These are phyloP conservation scores for Solanum paucissectum DNA, from an alignment of 257 asterid species.

Conservation along the genomic window DNA sequence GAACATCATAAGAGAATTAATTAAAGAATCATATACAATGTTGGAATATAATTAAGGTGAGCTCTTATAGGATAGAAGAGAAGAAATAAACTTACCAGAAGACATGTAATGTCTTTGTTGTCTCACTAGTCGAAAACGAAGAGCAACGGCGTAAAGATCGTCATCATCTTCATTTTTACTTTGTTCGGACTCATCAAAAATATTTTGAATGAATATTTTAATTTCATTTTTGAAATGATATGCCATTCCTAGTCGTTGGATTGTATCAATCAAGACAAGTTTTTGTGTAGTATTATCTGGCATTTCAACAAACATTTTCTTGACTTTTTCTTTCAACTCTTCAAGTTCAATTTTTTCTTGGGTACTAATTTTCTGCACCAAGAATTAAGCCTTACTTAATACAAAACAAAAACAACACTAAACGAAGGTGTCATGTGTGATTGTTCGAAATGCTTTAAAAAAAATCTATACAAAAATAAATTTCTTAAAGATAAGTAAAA, in stretches of 20 bases:
- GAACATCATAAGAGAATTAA: no score
- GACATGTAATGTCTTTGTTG: conserved; percentile 9
- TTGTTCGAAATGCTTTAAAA: no score
- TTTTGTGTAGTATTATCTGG: not conserved
- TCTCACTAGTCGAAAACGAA: conserved; percentile 11
- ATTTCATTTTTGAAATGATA: conserved; percentile 2
- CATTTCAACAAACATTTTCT: not conserved
- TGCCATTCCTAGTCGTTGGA: not conserved
- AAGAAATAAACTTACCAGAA: not conserved
- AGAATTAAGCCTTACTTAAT: no score
- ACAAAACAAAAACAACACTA: no score
- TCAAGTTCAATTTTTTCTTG: not conserved
- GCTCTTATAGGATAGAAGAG: no score
- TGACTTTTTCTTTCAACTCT: not conserved
- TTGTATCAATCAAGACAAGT: conserved; percentile 1
- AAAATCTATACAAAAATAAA: no score
- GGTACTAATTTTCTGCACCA: not conserved
- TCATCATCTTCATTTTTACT: not conserved
- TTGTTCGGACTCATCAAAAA: not conserved
- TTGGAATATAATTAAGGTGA: no score
- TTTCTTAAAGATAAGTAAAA: no score
- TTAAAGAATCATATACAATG: no score
- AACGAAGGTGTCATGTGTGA: no score
- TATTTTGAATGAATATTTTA: not conserved
- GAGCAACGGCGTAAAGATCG: not conserved